Conservation (phyloP, 1,284 basidiomycete species). For the Ceratobasidium sp. region DNA sequence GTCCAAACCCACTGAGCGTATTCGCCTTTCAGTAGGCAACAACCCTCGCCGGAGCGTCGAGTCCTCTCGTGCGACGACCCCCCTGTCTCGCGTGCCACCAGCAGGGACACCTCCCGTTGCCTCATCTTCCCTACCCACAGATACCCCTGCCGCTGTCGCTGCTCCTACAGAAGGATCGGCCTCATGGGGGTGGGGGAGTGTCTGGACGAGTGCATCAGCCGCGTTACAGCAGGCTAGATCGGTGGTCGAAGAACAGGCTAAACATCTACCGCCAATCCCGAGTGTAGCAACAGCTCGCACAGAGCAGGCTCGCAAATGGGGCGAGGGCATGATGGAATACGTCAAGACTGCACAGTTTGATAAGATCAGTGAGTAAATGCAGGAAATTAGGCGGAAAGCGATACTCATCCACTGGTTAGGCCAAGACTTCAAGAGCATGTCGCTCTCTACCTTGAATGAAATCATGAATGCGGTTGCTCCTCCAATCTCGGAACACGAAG, state of each 20-base stretch:
- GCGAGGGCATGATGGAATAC: conserved; percentile 64
- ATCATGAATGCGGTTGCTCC: conserved; percentile 97
- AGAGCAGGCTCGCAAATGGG: conserved; percentile 85
- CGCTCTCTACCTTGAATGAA: conserved; percentile 84
- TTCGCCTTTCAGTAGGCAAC: conserved; percentile 56
- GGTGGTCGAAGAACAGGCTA: conserved; percentile 92
- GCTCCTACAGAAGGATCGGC: conserved; percentile 61
- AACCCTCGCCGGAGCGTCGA: conserved; percentile 59
- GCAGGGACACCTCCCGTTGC: conserved; percentile 49
- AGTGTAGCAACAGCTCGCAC: conserved; percentile 56
- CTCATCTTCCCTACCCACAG: conserved; percentile 53
- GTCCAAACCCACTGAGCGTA: conserved; percentile 79
- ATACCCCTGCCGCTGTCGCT: conserved; percentile 40
- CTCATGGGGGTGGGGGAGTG: conserved; percentile 81
- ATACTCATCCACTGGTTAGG: conserved; percentile 63
- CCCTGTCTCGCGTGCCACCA: conserved; percentile 44
- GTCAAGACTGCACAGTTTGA: conserved; percentile 85
- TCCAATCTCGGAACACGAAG: conserved; percentile 97
- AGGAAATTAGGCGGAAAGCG: neutral
- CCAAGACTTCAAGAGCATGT: conserved; percentile 86
- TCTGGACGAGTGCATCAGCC: conserved; percentile 87
- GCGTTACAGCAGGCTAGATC: conserved; percentile 88
- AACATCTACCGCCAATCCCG: conserved; percentile 73
- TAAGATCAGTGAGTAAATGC: conserved; percentile 70
- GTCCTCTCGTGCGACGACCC: conserved; percentile 50